These are phyloP conservation scores for Ophiostoma ips DNA, from an alignment of 2,329 filamentous ascomycete genomes.

Conservation along the genomic window DNA sequence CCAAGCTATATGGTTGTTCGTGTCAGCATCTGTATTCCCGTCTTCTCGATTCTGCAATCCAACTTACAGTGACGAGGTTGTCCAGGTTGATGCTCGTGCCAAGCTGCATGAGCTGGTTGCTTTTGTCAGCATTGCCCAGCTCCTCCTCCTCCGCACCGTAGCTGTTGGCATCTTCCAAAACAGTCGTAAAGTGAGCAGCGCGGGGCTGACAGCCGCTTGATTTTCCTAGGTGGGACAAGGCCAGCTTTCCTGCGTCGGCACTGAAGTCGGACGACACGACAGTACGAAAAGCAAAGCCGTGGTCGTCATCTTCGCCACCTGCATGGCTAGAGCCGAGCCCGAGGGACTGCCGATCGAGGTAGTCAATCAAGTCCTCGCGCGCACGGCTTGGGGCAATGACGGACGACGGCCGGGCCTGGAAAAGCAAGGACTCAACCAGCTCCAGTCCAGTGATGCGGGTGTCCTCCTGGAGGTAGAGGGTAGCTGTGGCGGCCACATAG, in stretches of 20 bases:
- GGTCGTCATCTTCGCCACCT: background rate
- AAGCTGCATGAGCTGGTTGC: conserved; percentile 53
- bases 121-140: conserved; percentile 34
- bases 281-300: conserved; percentile 42
- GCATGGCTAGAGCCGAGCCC: background rate
- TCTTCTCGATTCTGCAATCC: background rate
- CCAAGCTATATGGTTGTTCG: conserved; percentile 37
- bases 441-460: conserved; percentile 54
- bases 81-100: conserved; percentile 61
- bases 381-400: conserved; percentile 38
- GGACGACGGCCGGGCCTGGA: conserved; percentile 40
- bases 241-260: conserved; percentile 50
- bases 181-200: conserved; percentile 40
- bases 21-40: background rate
- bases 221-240: conserved; percentile 45
- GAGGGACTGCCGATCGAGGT: conserved; percentile 16
- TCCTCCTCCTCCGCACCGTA: conserved; percentile 18
- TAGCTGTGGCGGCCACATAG: conserved; percentile 57
- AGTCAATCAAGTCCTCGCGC: conserved; percentile 26
- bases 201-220: conserved; percentile 33
- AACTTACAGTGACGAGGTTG: conserved; percentile 50
- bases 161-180: conserved; percentile 22
- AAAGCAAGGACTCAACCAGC: conserved; percentile 46
- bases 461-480: conserved; percentile 65
- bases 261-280: conserved; percentile 61